Evolutionary conservation across 805 yeast genomes (phyloP).

Genomic region (Candida sakaeoensis): DNA sequence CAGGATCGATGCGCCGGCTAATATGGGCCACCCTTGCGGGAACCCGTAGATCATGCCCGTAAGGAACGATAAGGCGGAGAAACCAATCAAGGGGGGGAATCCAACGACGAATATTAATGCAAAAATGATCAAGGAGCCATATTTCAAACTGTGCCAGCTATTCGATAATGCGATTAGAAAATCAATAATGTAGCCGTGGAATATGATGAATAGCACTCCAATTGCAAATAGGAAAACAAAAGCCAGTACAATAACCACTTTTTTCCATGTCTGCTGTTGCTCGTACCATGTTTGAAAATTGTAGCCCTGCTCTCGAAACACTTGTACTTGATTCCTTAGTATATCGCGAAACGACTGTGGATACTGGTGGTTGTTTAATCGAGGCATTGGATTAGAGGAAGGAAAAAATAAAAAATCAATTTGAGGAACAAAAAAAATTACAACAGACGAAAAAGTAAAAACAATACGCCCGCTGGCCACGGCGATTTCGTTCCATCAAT

Average conservation of each 20-base stretch:
- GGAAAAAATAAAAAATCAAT: background rate
- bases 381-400: background rate
- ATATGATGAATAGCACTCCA: slow-evolving; percentile 20
- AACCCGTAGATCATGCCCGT: slow-evolving; percentile 85
- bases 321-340: background rate
- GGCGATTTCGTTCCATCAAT: too few relatives aligned
- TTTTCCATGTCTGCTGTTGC: slow-evolving; percentile 15
- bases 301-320: background rate
- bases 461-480: too few relatives aligned
- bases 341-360: slow-evolving; percentile 1
- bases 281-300: slow-evolving; percentile 15
- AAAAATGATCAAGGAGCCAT: slow-evolving; percentile 47
- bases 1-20: slow-evolving; percentile 62
- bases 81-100: slow-evolving; percentile 91
- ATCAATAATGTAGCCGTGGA: slow-evolving; percentile 34
- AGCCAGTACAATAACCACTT: slow-evolving; percentile 15
- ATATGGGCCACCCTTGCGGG: slow-evolving; percentile 70
- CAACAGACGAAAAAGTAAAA: too few relatives aligned
- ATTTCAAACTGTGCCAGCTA: slow-evolving; percentile 35
- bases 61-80: slow-evolving; percentile 59
- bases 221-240: slow-evolving; percentile 13
- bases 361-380: background rate
- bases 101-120: slow-evolving; percentile 59
- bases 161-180: slow-evolving; percentile 42
- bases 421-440: too few relatives aligned